Conservation (phyloP, 176 grass and related monocot genomes). For the Saccharum officinarum region DNA sequence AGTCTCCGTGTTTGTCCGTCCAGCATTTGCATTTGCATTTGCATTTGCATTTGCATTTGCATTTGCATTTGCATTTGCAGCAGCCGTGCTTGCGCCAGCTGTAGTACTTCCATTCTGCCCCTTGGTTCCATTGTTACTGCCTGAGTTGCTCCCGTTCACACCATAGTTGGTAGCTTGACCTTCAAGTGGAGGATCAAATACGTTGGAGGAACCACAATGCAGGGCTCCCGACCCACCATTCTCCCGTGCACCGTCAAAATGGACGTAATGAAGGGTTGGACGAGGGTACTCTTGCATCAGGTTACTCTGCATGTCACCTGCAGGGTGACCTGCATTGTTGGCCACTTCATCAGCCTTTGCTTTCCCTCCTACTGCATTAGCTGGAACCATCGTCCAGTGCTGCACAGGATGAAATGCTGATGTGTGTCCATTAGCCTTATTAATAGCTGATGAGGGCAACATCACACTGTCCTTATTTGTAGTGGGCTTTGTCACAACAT, state of each 20-base stretch:
- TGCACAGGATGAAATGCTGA: slow-evolving; percentile 81
- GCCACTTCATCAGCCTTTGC: slow-evolving; percentile 27
- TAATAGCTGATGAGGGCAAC: slow-evolving; percentile 45
- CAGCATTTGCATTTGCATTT: too few species aligned
- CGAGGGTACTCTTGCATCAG: slow-evolving; percentile 44
- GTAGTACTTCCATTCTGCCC: slow-evolving; percentile 59
- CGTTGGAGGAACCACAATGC: slow-evolving; percentile 49
- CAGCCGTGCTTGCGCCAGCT: slow-evolving; percentile 22
- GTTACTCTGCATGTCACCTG: slow-evolving; percentile 49
- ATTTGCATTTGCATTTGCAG: slow-evolving; percentile 23
- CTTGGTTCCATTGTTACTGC: slow-evolving; percentile 72
- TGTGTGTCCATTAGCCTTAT: slow-evolving; percentile 52
- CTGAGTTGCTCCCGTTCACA: slow-evolving; percentile 59
- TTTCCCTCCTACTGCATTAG: slow-evolving; percentile 33
- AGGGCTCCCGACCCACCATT: slow-evolving; percentile 36
- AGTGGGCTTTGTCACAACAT: slow-evolving; percentile 48
- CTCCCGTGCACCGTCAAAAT: slow-evolving; percentile 2
- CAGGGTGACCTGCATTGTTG: slow-evolving; percentile 26
- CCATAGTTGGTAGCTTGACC: slow-evolving; percentile 73
- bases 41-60: too few species aligned
- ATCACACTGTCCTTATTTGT: slow-evolving; percentile 46
- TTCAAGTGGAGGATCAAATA: slow-evolving; percentile 52
- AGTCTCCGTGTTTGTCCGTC: slow-evolving; percentile 46
- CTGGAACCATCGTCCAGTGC: slow-evolving; percentile 23
- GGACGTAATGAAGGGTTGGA: slow-evolving; percentile 40